These are phyloP conservation scores for Sideroxylon spinosum DNA, from an alignment of 179 eudicot species.

Conservation along the genomic window DNA sequence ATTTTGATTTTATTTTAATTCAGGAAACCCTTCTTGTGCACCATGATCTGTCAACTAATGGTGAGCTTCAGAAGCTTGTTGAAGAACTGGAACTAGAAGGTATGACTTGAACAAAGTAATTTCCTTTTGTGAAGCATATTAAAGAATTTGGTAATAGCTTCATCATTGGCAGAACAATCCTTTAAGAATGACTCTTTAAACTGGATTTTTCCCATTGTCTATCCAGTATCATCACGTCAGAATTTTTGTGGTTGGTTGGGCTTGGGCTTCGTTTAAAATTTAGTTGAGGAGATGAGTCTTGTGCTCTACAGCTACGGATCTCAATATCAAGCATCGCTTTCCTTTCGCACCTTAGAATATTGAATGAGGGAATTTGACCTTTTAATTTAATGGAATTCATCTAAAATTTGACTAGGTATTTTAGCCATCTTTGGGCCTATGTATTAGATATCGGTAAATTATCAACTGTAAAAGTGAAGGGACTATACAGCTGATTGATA, in stretches of 20 bases:
- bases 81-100: slow-evolving; percentile 62
- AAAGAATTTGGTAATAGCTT: neutral
- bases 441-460: neutral
- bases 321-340: neutral
- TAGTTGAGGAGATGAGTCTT: neutral
- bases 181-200: neutral
- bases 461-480: neutral
- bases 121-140: neutral
- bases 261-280: neutral
- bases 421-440: neutral
- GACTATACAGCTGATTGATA: neutral
- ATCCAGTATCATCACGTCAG: neutral
- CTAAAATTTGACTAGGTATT: neutral
- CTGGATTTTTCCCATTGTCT: neutral
- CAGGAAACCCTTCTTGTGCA: slow-evolving; percentile 95
- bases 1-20: neutral
- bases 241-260: neutral
- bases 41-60: slow-evolving; percentile 50
- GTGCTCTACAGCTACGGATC: neutral
- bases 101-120: slow-evolving; percentile 13
- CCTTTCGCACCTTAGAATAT: neutral
- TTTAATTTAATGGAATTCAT: neutral
- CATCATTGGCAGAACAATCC: neutral
- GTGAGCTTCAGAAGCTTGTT: slow-evolving; percentile 49
- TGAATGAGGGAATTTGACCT: neutral